Base-by-base conservation (phyloP, 352 stramenopile species). In the Thraustochytrium striatum region DNA sequence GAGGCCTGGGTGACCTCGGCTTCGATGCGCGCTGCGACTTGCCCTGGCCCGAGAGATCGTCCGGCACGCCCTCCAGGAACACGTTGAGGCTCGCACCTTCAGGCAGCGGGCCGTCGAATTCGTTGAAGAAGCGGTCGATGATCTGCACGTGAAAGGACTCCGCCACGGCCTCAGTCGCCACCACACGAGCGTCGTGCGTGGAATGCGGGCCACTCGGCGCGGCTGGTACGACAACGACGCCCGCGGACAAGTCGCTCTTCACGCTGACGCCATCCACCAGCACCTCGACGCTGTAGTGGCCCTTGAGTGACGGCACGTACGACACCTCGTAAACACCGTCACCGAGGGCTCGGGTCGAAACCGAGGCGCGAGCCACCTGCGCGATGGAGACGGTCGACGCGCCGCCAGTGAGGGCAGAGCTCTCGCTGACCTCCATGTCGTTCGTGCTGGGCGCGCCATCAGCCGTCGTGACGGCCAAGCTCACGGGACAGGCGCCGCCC, bases 121-220 rank as follows among this genome's bases (percentile, higher is more conserved):
- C 83, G 83, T 98, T 98, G 3, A 88, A 87, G 78, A 97, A 98
- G 2, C 84, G 82, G 82, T 98, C 94, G 38, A 93, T 89, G 16
- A 90, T 85, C 73, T 97, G 89, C 1, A 98, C 83, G 9, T 83
- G 86, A 82, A 97, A 97, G 36, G 70, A 80, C 55, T 92, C 89
- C 28, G 75, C 55, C 1, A 87, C 83, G 25, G 81, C 93, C 87
- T 87, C 93, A 0, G 88, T 91, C 0, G 93, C 92, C 33, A 96
- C 85, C 5, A 88, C 65, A 5, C 87, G 86, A 0, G 90, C 89
- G 53, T 90, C 88, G 81, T 97, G 92, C 8, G 84, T 92, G 33
- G 86, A 92, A 33, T 85, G 83, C 35, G 79, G 81, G 62, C 86
- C 86, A 84, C 83, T 90, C 13, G 90, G 90, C 7, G 83, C n/a